A percentile compares a stretch with the other conserved stretches of the same genome.
phyloP scores from a whole-genome alignment of 345 rosid genomes.

The Citrus medica region DNA sequence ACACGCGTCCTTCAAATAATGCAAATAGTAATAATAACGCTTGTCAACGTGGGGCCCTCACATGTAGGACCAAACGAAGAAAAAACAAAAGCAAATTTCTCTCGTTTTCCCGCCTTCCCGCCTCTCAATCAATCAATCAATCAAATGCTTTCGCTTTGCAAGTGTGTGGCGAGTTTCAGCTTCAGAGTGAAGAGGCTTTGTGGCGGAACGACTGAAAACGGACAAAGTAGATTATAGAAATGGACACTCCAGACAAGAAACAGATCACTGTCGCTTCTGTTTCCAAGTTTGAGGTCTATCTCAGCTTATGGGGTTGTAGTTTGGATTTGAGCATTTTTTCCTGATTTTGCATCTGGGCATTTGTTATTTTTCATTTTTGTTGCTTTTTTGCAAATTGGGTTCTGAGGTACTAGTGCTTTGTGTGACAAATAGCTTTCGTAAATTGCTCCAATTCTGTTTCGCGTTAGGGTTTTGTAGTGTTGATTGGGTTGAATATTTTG shows the following conservation, averaged over 20 bases:
- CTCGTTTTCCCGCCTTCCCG: background rate
- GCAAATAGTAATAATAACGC: too few species aligned
- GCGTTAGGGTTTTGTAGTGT: background rate
- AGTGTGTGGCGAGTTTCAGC: background rate
- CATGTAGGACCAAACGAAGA: background rate
- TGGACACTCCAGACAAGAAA: slow-evolving; percentile 63
- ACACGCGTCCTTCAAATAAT: too few species aligned
- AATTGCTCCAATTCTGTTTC: background rate
- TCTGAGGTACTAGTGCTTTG: background rate
- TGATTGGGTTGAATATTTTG: background rate
- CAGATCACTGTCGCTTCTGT: slow-evolving; percentile 34
- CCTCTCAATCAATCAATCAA: background rate
- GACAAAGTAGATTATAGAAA: slow-evolving; percentile 20
- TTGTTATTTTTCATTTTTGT: background rate
- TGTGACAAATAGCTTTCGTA: background rate
- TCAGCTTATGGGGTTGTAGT: background rate
- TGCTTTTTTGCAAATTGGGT: background rate
- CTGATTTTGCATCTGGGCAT: background rate
- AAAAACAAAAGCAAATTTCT: background rate
- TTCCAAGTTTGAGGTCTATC: slow-evolving; percentile 46
- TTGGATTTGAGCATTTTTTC: background rate
- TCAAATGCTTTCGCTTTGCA: background rate
- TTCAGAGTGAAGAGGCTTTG: background rate
- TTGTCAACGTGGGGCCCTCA: background rate
- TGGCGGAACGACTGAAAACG: slow-evolving; percentile 3